Percentiles rank a stretch among this genome's conserved stretches.
These are phyloP conservation scores for Stereocaulon alpinum DNA, from an alignment of 495 filamentous ascomycete genomes.

Conservation along the genomic window DNA sequence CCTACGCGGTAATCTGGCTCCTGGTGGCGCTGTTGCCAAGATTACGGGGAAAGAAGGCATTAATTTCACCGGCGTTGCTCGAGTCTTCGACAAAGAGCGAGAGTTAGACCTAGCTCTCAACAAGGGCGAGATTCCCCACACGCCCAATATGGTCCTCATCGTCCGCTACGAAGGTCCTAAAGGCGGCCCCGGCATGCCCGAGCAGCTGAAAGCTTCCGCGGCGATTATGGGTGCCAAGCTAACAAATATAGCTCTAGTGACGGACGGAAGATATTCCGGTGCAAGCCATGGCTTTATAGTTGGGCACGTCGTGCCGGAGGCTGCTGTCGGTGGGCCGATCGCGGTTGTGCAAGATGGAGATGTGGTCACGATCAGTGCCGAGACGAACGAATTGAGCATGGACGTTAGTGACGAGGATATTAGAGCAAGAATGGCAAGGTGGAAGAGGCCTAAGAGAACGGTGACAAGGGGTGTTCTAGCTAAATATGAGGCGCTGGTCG, in stretches of 20 bases:
- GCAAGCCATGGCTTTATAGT: conserved; percentile 95
- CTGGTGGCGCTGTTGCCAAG: conserved; percentile 89
- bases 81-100: conserved; percentile 86
- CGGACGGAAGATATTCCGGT: conserved; percentile 85
- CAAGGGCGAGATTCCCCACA: conserved; percentile 57
- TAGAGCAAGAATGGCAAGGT: conserved; percentile 50
- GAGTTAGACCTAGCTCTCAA: conserved; percentile 67
- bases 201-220: conserved; percentile 81
- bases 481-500: conserved; percentile 74
- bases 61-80: conserved; percentile 68
- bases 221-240: conserved; percentile 89
- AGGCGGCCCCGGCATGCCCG: conserved; percentile 97
- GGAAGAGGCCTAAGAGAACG: conserved; percentile 61
- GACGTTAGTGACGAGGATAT: conserved; percentile 70
- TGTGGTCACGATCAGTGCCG: conserved; percentile 75
- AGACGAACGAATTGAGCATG: conserved; percentile 64
- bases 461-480: conserved; percentile 82
- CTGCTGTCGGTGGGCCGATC: conserved; percentile 71
- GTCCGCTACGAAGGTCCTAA: conserved; percentile 94
- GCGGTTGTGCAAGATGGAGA: conserved; percentile 74
- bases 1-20: conserved; percentile 80
- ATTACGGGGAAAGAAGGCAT: conserved; percentile 95
- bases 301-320: conserved; percentile 88
- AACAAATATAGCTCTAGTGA: conserved; percentile 82
- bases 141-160: conserved; percentile 80